Percentiles rank a stretch among this genome's conserved stretches.
Evolutionary conservation across 345 rosid species (phyloP).

Genomic region (Citrus maxima): DNA sequence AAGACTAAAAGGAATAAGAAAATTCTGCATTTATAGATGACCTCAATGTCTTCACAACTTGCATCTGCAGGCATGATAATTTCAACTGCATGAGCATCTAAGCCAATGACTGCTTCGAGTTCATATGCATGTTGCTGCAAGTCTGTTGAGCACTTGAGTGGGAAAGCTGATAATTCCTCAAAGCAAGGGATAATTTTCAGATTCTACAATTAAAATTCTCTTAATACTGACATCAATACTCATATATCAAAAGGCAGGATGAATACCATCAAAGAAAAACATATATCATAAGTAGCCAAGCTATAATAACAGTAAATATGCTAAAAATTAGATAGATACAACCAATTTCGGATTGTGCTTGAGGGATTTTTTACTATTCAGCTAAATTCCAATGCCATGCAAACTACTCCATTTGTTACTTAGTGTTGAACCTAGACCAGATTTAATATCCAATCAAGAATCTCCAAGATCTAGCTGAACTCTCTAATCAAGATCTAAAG

Average conservation of each 20-base stretch:
- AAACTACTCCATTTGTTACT: neutral
- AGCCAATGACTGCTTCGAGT: constrained; percentile 67
- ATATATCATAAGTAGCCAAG: neutral
- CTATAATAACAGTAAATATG: neutral
- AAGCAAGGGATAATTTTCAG: constrained; percentile 22
- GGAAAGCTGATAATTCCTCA: constrained; percentile 85
- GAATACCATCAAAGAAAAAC: neutral
- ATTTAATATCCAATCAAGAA: too few relatives aligned
- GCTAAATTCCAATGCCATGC: neutral
- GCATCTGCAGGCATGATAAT: constrained; percentile 46
- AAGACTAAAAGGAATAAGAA: neutral
- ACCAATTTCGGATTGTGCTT: neutral
- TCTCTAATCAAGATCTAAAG: too few relatives aligned
- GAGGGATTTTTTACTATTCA: neutral
- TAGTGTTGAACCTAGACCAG: too few relatives aligned
- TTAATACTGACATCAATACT: too few relatives aligned
- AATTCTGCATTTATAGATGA: constrained; percentile 15
- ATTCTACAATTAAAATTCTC: too few relatives aligned
- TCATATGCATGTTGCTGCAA: constrained; percentile 98
- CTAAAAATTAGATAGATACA: neutral
- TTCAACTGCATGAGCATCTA: constrained; percentile 68
- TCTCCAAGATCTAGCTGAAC: too few relatives aligned
- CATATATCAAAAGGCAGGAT: too few relatives aligned
- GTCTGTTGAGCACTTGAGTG: constrained; percentile 65
- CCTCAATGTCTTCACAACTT: constrained; percentile 64